Evolutionary conservation across 192 early-diverging fungal species (phyloP).

Genomic region (Polychytrium aggregatum): DNA sequence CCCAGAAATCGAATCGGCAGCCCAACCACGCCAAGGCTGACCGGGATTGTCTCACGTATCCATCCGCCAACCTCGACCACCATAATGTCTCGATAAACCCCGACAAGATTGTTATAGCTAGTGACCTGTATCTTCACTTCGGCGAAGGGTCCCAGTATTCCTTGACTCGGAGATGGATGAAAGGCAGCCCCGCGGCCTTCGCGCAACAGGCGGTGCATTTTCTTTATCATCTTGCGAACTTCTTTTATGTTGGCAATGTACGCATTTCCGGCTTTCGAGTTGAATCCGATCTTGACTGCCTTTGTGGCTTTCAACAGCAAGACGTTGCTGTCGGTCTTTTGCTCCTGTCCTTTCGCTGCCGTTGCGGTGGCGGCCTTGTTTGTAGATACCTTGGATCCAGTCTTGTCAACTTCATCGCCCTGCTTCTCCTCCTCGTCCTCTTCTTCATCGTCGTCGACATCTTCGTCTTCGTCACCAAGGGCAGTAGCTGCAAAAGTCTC

Average conservation of each 20-base stretch:
- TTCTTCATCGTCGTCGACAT: not conserved
- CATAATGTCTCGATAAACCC: conserved; percentile 27
- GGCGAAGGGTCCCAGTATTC: conserved; percentile 27
- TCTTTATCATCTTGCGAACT: conserved; percentile 20
- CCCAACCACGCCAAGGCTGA: conserved; percentile 32
- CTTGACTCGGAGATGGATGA: conserved; percentile 22
- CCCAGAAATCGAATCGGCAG: conserved; percentile 35
- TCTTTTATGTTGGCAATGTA: conserved; percentile 30
- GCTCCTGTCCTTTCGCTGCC: too few species aligned
- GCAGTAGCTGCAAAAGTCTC: conserved; percentile 26
- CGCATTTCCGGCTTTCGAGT: conserved; percentile 25
- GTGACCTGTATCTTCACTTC: conserved; percentile 26
- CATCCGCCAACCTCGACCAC: conserved; percentile 27
- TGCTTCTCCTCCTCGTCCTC: too few species aligned
- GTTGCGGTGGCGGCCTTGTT: too few species aligned
- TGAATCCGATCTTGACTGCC: conserved; percentile 31
- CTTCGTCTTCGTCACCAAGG: conserved; percentile 12
- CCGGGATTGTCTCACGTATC: conserved; percentile 16
- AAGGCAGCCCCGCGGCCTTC: conserved; percentile 43
- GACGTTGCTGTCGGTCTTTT: too few species aligned
- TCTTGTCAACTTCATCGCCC: too few species aligned
- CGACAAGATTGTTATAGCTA: conserved; percentile 38
- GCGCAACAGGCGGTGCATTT: conserved; percentile 28
- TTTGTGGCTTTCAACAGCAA: conserved; percentile 13
- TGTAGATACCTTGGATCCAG: too few species aligned